These are phyloP conservation scores for Colletotrichum ledebouriae DNA, from an alignment of 2,329 filamentous ascomycete genomes.

Conservation along the genomic window DNA sequence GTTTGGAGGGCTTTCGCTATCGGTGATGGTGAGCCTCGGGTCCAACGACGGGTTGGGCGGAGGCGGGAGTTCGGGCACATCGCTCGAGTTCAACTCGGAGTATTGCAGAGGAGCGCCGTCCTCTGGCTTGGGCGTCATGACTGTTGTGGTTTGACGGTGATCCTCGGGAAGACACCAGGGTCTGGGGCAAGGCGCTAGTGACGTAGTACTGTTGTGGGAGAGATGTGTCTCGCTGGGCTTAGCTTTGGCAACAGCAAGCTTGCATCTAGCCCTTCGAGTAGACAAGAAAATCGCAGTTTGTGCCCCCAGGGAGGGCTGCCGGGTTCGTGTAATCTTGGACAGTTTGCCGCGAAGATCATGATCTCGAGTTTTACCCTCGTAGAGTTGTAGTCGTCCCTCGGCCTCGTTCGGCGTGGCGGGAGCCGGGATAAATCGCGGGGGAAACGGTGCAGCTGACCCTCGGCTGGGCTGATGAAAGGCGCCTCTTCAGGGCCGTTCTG, in stretches of 20 bases:
- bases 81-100: constrained; percentile 36
- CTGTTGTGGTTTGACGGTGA: constrained; percentile 3
- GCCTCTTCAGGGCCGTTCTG: constrained; percentile 3
- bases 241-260: constrained; percentile 13
- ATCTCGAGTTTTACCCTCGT: constrained; percentile 21
- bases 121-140: constrained; percentile 31
- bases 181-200: constrained; percentile 4
- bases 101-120: constrained; percentile 43
- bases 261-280: constrained; percentile 8
- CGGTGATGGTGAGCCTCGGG: constrained; percentile 49
- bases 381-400: constrained; percentile 25
- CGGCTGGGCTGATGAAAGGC: constrained; percentile 17
- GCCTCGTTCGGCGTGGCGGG: constrained; percentile 26
- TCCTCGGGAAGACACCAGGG: constrained; percentile 19
- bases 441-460: constrained; percentile 1
- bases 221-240: constrained; percentile 4
- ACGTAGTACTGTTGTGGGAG: constrained; percentile 1
- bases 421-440: constrained; percentile 16
- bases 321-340: constrained; percentile 20
- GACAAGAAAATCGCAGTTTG: not conserved
- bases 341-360: constrained; percentile 31
- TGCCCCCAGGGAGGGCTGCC: constrained; percentile 7
- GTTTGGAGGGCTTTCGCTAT: constrained; percentile 46
- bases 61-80: constrained; percentile 55
- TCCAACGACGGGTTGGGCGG: constrained; percentile 59